These are phyloP conservation scores for Cercospora sojina DNA, from an alignment of 2,329 filamentous ascomycete genomes.

Conservation along the genomic window DNA sequence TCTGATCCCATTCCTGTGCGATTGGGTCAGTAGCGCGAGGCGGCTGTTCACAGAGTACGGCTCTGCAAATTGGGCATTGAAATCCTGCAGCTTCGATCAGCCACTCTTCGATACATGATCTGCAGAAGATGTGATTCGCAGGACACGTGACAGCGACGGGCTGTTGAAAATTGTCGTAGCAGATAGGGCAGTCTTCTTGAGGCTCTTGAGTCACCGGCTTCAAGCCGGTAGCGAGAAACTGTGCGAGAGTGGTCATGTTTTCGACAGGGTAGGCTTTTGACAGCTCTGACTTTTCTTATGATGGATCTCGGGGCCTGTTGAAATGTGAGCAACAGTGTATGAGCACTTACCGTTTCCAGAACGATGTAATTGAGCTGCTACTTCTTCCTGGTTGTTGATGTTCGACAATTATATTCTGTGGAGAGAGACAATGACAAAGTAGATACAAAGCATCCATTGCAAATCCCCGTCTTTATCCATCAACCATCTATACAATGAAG, in stretches of 20 bases:
- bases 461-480: not conserved
- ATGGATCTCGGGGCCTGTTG: not conserved
- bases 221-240: not conserved
- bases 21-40: not conserved
- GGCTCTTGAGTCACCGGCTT: not conserved
- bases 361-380: not conserved
- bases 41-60: not conserved
- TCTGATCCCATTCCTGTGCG: not conserved
- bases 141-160: not conserved
- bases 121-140: not conserved
- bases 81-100: not conserved
- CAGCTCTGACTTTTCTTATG: not conserved
- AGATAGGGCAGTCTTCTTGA: not conserved
- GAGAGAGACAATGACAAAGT: not conserved
- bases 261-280: not conserved
- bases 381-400: not conserved
- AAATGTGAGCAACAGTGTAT: not conserved
- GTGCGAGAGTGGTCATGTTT: not conserved
- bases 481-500: not conserved
- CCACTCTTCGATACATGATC: not conserved
- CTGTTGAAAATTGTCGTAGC: not conserved
- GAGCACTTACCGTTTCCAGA: not conserved
- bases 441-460: not conserved
- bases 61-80: not conserved
- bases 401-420: not conserved